phyloP scores from a whole-genome alignment of 2,329 filamentous ascomycete species.

The Thelonectria rubi region DNA sequence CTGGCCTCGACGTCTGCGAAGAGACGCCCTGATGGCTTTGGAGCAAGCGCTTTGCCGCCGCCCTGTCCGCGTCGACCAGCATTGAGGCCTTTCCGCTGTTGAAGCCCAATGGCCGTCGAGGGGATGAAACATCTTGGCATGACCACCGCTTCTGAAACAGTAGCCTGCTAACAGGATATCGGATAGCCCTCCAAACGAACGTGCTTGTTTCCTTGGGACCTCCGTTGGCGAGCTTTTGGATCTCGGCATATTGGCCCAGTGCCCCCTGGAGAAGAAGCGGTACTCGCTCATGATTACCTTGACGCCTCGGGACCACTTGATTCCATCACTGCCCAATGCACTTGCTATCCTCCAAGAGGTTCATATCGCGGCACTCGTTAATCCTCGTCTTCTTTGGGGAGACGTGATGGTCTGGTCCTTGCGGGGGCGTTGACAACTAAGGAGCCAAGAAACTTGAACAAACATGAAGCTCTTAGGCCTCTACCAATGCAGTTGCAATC shows the following conservation, averaged over 20 bases:
- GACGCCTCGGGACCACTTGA: slow-evolving; percentile 48
- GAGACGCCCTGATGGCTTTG: slow-evolving; percentile 72
- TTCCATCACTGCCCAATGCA: slow-evolving; percentile 59
- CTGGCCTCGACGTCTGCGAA: slow-evolving; percentile 56
- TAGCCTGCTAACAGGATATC: neutral
- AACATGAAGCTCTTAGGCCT: too few relatives aligned
- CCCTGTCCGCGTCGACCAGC: slow-evolving; percentile 12
- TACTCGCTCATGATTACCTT: slow-evolving; percentile 24
- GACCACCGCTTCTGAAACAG: neutral
- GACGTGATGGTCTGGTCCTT: too few relatives aligned
- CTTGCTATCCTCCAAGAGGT: slow-evolving; percentile 54
- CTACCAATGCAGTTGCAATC: too few relatives aligned
- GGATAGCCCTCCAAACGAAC: slow-evolving; percentile 57
- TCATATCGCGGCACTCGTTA: too few relatives aligned
- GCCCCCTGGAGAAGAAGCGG: slow-evolving; percentile 5
- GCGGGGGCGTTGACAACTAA: too few relatives aligned
- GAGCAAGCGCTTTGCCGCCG: slow-evolving; percentile 71
- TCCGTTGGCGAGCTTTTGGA: slow-evolving; percentile 25
- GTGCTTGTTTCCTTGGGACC: slow-evolving; percentile 61
- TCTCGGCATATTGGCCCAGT: slow-evolving; percentile 12
- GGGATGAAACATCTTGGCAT: slow-evolving; percentile 46
- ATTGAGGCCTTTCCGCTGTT: slow-evolving; percentile 20
- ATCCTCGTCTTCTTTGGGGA: neutral
- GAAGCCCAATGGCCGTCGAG: slow-evolving; percentile 7
- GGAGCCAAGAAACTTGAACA: too few relatives aligned